Evolutionary conservation across 495 filamentous ascomycete genomes (phyloP), one percentile per base, ranked within the genome.

Genomic region (Echria macrotheca): DNA sequence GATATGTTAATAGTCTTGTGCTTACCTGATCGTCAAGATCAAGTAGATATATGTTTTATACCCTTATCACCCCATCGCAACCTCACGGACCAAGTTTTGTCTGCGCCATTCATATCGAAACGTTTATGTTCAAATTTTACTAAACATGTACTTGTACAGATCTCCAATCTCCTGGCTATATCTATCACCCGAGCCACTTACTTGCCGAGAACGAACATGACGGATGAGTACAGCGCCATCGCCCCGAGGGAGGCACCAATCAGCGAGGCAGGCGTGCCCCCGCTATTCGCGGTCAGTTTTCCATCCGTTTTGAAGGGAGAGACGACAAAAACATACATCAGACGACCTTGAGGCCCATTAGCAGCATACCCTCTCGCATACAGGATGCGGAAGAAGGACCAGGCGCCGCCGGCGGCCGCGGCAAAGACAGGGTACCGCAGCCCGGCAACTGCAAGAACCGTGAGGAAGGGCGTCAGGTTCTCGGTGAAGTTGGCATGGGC

Each of bases 401-500:
- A 89, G 4, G 60, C 57, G 5, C 60, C 70, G 17, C 81, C 79
- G 11, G 84, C 53, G 3, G 44, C 60, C 5, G 79, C 70, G 1
- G 79, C 73, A 1, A 71, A 55, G 15, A 72, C 51, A 1, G 85
- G 85, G 66, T 79, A 82, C 53, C 73, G 65, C 51, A 82, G 56
- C 25, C 74, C 70, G 14, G 71, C 60, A 24, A 84, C 70, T 40
- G 85, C 65, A 15, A 87, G 66, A 24, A 69, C 72, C 32, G 68
- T 72, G 26, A 86, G 61, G 68, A 82, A 72, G 22, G 80, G 71
- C 4, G 79, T 57, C 14, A 79, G 63, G 60, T 84, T 84, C 66
- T 90, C 86, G 40, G 79, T 70, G 66, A 77, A 87, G 67, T 87
- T 86, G 52, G 67, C 59, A 69, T 90, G 86, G 4, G 85, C 81